Evolutionary conservation across 306 rosid genomes (phyloP).

Genomic region (Betula pendula): DNA sequence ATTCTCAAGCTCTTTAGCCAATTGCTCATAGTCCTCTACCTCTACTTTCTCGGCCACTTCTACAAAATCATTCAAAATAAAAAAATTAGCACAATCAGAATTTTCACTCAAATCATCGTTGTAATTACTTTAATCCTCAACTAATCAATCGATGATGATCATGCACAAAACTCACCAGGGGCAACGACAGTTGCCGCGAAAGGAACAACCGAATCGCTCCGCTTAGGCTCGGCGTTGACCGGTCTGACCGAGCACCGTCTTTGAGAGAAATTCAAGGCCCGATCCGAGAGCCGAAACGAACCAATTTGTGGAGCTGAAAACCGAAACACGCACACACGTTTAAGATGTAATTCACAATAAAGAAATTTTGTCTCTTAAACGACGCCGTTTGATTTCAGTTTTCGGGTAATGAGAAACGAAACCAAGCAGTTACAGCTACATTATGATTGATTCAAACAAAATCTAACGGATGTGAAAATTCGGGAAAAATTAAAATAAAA

Average conservation of each 20-base stretch:
- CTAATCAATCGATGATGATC: not conserved
- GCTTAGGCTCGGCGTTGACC: conserved; percentile 46
- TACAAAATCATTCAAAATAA: conserved; percentile 32
- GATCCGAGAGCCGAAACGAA: conserved; percentile 37
- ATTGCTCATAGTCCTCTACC: conserved; percentile 40
- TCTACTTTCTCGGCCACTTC: conserved; percentile 45
- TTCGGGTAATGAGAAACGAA: not conserved
- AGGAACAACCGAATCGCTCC: conserved; percentile 50
- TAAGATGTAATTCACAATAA: not conserved
- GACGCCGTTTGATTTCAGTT: not conserved
- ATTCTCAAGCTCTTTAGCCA: conserved; percentile 54
- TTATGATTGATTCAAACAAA: not conserved
- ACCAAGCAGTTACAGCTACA: not conserved
- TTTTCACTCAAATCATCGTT: not conserved
- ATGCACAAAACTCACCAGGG: conserved; percentile 41
- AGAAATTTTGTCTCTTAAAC: not conserved
- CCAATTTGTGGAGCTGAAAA: conserved; percentile 59
- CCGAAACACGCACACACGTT: not conserved
- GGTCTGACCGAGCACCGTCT: conserved; percentile 44
- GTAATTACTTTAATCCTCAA: not conserved
- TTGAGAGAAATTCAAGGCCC: conserved; percentile 32
- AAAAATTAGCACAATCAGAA: not conserved
- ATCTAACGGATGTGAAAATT: not conserved
- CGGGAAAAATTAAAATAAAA: not conserved
- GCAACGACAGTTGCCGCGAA: conserved; percentile 46